A percentile compares a stretch with the other conserved stretches of the same genome.
Evolutionary conservation across 106 monocot genomes (phyloP).

Genomic region (Apostasia ramifera): DNA sequence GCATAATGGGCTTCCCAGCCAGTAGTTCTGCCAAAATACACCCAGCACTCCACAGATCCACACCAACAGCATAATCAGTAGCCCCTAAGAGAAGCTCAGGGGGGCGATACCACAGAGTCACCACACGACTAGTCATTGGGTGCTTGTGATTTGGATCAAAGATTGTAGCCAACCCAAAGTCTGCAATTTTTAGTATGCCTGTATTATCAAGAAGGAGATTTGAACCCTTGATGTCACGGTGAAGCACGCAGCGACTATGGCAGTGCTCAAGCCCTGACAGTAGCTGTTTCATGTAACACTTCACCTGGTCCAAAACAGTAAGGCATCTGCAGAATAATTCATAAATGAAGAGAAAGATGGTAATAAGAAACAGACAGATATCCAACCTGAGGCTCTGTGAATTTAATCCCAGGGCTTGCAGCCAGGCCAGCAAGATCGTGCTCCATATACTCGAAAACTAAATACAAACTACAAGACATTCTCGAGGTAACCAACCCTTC

Average conservation of each 20-base stretch:
- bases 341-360: neutral
- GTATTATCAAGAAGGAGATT: neutral
- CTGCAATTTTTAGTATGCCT: neutral
- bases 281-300: neutral
- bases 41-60: neutral
- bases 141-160: neutral
- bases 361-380: neutral
- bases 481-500: neutral
- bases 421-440: constrained; percentile 4
- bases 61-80: neutral
- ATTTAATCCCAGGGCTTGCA: constrained; percentile 9
- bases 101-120: constrained; percentile 1
- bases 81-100: constrained; percentile 3
- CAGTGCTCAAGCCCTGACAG: constrained; percentile 2
- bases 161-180: neutral
- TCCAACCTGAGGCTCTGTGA: constrained; percentile 9
- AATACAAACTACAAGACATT: constrained; percentile 6
- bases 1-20: constrained; percentile 1
- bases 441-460: constrained; percentile 3
- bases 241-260: neutral
- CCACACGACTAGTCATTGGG: neutral
- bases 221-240: constrained; percentile 1
- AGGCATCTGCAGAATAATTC: neutral
- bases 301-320: neutral
- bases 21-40: neutral